Base-by-base conservation (phyloP, 2,329 filamentous ascomycete genomes). In the Fonsecaea erecta region DNA sequence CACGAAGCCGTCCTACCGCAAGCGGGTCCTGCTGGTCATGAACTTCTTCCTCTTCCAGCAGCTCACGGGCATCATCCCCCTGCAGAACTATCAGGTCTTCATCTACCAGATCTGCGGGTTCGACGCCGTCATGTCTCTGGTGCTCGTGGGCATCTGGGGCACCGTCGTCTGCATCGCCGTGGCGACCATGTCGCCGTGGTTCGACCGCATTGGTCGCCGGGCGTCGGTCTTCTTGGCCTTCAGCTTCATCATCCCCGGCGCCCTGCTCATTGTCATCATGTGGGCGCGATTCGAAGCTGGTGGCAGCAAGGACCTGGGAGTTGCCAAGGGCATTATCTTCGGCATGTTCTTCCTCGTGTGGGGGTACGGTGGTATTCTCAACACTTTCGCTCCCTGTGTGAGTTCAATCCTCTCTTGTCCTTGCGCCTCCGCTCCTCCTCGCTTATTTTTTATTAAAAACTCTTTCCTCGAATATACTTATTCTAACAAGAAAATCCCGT, bases 31-130 rank as follows among this genome's bases (percentile, higher is more conserved):
- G 12, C 48, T 52, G 3, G 48, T 52, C 48, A 52, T 52, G 24
- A 52, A 52, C 48, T 52, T 52, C 48, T 52, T 52, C 18, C 48
- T 52, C 48, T 52, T 52, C 18, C 48, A 52, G 9, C 48, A 52
- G 9, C 16, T 60, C 6, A 51, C 57, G 18, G 57, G 57, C n/a
- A 90, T 96, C 80, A 96, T 96, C 85, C 96, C 94, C 80, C 91
- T 95, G 83, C 94, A 93, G 83, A 91, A 92, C 82, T 92, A 32
- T 93, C 91, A 30, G 87, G 90, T 86, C 74, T 92, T 94, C 72
- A 77, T 90, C 52, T 89, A 89, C 78, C 85, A 88, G 63, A 86
- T 85, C 1, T 78, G 85, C 58, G 86, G 86, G 35, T 79, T 65
- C 12, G 76, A 77, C 71, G 60, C 64, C 35, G 60, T 71, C 2